phyloP scores from a whole-genome alignment of 1,284 basidiomycete species.

The Cystobasidiaceae sp. region DNA sequence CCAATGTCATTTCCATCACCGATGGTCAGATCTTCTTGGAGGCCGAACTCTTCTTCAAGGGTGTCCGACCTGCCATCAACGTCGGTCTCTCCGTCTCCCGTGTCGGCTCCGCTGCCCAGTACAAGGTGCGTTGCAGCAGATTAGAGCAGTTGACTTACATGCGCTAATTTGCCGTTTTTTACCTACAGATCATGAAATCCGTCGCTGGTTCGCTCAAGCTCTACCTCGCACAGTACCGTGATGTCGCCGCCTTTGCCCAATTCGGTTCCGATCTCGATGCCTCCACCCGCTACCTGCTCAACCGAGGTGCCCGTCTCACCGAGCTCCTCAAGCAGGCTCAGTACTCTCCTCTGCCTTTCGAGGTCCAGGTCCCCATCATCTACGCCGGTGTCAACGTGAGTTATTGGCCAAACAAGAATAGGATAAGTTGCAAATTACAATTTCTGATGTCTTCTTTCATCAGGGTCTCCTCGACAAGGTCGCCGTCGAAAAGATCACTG shows the following conservation, averaged over 20 bases:
- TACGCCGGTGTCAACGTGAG: conserved; percentile 99
- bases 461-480: conserved; percentile 80
- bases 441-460: too few relatives aligned
- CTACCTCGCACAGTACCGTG: conserved; percentile 99
- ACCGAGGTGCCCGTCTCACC: conserved; percentile 94
- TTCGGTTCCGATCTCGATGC: conserved; percentile 99
- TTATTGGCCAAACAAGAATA: too few relatives aligned
- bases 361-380: conserved; percentile 96
- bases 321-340: conserved; percentile 99
- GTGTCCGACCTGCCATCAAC: conserved; percentile 77
- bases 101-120: conserved; percentile 99
- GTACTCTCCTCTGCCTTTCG: conserved; percentile 74
- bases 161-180: conserved; percentile 47
- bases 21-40: conserved; percentile 99
- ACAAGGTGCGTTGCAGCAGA: conserved; percentile 57
- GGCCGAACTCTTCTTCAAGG: conserved; percentile 60
- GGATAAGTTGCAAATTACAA: too few relatives aligned
- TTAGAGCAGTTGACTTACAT: conserved; percentile 11
- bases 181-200: conserved; percentile 99
- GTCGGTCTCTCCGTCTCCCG: conserved; percentile 99
- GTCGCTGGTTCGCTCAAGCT: conserved; percentile 99
- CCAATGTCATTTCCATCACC: conserved; percentile 90
- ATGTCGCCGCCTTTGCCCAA: conserved; percentile 98
- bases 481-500: conserved; percentile 87
- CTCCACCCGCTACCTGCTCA: conserved; percentile 76